A percentile compares a stretch with the other conserved stretches of the same genome.
These are phyloP conservation scores for Boletus rubropictus DNA, from an alignment of 768 basidiomycete species.

Conservation along the genomic window DNA sequence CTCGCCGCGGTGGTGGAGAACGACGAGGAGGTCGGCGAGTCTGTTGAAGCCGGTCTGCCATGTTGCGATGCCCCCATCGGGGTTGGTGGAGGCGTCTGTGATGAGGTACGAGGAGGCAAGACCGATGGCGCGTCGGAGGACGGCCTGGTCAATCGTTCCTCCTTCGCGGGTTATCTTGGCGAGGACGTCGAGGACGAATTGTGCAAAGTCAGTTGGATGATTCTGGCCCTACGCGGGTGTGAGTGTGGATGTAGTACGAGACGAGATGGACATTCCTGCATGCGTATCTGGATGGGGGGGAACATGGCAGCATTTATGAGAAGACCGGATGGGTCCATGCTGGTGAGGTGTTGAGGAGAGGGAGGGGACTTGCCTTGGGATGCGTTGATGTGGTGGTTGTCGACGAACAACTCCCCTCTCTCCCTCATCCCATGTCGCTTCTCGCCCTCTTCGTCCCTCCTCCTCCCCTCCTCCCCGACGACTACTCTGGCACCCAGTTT, in stretches of 20 bases:
- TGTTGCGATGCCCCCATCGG: conserved; percentile 47
- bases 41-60: conserved; percentile 67
- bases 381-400: conserved; percentile 10
- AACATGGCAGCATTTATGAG: conserved; percentile 15
- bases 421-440: conserved; percentile 11
- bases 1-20: conserved; percentile 60
- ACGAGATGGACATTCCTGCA: conserved; percentile 25
- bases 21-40: conserved; percentile 67
- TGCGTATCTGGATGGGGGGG: conserved; percentile 24
- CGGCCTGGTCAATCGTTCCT: conserved; percentile 51
- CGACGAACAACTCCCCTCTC: background rate
- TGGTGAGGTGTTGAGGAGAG: background rate
- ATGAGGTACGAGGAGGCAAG: conserved; percentile 77
- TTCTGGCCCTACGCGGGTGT: conserved; percentile 25
- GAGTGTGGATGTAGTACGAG: background rate
- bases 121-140: conserved; percentile 58
- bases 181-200: conserved; percentile 53
- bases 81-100: conserved; percentile 63
- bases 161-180: conserved; percentile 43
- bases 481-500: conserved; percentile 73
- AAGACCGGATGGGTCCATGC: conserved; percentile 25
- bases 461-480: conserved; percentile 24
- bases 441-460: conserved; percentile 15
- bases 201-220: conserved; percentile 53
- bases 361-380: conserved; percentile 12